Percentiles rank a stretch among this genome's conserved stretches.
Evolutionary conservation across 2,329 filamentous ascomycete species (phyloP).

Genomic region (Talaromyces sp.): DNA sequence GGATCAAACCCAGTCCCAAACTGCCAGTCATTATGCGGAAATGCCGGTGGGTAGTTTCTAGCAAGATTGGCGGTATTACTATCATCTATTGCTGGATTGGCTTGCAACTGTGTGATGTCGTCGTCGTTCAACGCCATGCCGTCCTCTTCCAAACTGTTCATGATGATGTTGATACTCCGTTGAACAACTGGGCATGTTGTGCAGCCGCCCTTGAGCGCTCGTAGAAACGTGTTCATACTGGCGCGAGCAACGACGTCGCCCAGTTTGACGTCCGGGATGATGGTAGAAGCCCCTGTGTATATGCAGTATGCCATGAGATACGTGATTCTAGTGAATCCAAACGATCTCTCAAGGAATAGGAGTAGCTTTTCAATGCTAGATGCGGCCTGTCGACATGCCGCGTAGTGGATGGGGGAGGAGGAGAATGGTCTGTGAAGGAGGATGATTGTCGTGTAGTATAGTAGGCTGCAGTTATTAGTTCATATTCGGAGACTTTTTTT

Average conservation of each 20-base stretch:
- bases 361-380: not conserved
- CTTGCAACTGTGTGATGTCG: no score
- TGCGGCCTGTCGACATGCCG: not conserved
- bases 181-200: constrained; percentile 4
- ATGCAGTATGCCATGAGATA: constrained; percentile 6
- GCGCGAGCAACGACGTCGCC: not conserved
- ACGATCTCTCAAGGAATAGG: not conserved
- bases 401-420: not conserved
- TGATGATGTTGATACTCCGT: constrained; percentile 1
- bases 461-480: no score
- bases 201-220: not conserved
- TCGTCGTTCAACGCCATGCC: not conserved
- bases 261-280: constrained; percentile 1
- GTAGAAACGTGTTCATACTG: not conserved
- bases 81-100: no score
- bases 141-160: not conserved
- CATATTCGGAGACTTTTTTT: no score
- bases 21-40: no score
- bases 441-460: constrained; percentile 2
- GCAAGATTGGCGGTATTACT: no score
- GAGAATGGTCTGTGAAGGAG: not conserved
- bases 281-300: not conserved
- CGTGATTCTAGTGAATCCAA: not conserved
- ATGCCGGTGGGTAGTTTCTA: no score
- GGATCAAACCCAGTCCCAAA: no score